These are phyloP conservation scores for Colletotrichum ledebouriae DNA, from an alignment of 2,329 filamentous ascomycete species.

Conservation along the genomic window DNA sequence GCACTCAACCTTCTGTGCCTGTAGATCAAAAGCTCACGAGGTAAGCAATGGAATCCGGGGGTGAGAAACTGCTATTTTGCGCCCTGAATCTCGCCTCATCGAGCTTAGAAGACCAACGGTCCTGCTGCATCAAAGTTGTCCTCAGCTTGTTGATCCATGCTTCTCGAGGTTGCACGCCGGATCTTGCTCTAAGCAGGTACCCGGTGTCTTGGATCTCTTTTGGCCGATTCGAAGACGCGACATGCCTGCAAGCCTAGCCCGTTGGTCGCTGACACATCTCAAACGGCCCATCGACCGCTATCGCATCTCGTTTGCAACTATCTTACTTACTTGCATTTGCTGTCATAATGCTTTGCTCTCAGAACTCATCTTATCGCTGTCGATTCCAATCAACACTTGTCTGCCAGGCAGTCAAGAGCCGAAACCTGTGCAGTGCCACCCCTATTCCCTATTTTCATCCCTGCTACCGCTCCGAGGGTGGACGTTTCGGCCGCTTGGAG, in stretches of 20 bases:
- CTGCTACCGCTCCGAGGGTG: slow-evolving; percentile 25
- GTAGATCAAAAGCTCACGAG: too few relatives aligned
- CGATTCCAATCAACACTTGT: slow-evolving; percentile 4
- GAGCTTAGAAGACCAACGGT: too few relatives aligned
- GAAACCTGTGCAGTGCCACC: slow-evolving; percentile 16
- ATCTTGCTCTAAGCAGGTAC: background rate
- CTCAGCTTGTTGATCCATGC: too few relatives aligned
- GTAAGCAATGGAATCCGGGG: too few relatives aligned
- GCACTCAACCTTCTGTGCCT: too few relatives aligned
- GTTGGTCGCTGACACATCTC: background rate
- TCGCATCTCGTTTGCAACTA: background rate
- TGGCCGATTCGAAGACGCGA: too few relatives aligned
- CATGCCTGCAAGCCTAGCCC: background rate
- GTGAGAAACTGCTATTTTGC: too few relatives aligned
- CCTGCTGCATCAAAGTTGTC: too few relatives aligned
- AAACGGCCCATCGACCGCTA: background rate
- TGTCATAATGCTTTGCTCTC: background rate
- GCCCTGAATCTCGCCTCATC: too few relatives aligned
- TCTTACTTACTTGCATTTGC: background rate
- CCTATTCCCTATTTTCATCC: slow-evolving; percentile 31
- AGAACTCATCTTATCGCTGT: too few relatives aligned
- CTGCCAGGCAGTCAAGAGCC: slow-evolving; percentile 35
- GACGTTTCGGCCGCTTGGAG: slow-evolving; percentile 29
- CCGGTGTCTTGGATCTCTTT: too few relatives aligned
- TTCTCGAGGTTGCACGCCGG: background rate